Evolutionary conservation across 202 grass and related monocot genomes (phyloP).

Genomic region (Schoenoplectus triqueter): DNA sequence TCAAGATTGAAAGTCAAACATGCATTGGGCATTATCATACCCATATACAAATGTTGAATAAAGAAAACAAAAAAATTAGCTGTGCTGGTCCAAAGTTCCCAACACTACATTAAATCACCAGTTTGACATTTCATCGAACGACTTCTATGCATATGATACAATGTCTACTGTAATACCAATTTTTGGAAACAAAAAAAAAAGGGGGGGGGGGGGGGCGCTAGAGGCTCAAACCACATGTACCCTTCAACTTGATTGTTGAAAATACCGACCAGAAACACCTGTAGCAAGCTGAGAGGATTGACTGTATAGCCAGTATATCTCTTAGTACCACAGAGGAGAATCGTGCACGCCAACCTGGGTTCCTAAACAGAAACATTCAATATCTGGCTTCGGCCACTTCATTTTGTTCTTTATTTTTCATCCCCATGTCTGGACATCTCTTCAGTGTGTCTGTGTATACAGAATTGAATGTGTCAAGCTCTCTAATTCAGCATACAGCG

Average conservation of each 20-base stretch:
- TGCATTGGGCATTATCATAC: background rate
- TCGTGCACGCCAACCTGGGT: background rate
- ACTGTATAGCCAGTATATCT: background rate
- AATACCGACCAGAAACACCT: background rate
- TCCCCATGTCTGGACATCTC: background rate
- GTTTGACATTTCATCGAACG: slow-evolving; percentile 34
- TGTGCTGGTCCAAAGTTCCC: background rate
- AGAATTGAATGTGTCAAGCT: background rate
- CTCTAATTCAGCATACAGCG: background rate
- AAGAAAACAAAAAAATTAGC: slow-evolving; percentile 39
- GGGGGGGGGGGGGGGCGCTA: background rate
- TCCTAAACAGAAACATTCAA: background rate
- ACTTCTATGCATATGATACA: slow-evolving; percentile 30
- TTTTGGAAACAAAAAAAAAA: background rate
- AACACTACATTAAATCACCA: slow-evolving; percentile 39
- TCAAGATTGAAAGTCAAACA: background rate
- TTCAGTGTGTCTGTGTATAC: background rate
- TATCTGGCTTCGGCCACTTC: background rate
- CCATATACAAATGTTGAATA: background rate
- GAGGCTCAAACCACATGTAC: background rate
- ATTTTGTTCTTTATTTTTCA: background rate
- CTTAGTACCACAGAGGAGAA: background rate
- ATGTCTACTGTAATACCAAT: background rate
- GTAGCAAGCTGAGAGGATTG: background rate
- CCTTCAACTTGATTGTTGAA: background rate